Evolutionary conservation across 2,329 filamentous ascomycete genomes (phyloP), one percentile per base, ranked within the genome.

Genomic region (Epichloe sylvatica): DNA sequence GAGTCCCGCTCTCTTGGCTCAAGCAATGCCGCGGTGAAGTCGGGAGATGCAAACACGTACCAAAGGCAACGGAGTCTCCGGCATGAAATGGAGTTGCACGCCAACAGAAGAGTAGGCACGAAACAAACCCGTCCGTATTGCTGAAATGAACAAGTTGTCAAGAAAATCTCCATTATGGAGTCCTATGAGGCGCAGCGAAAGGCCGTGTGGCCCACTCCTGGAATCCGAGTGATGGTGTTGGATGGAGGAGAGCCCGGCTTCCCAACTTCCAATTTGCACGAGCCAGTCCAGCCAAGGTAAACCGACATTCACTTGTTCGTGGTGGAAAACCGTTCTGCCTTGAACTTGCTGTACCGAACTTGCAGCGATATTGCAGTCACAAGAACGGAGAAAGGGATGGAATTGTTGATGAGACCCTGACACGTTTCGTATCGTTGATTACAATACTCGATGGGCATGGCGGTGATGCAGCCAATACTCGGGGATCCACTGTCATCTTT

Each of bases 341-440:
- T 3, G 44, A 34, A 19, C 17, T n/a, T 17, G 41, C 12, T 35
- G 35, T 19, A 30, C 25, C 23, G 7, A 15, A 34, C 25, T 39
- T 34, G 15, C 33, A 34, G 37, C 46, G 46, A 43, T 46, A 46
- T 43, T 46, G 50, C 46, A 45, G 36, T 47, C 25, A 21, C n/a
- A 40, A 34, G 17, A 48, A 37, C 25, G 30, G 45, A 43, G 34
- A 34, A 35, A 37, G 37, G 41, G 40, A 34, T 33, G 34, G 21
- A n/a, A 8, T 45, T 23, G 19, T 25, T 19, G 23, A 25, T 8
- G 23, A 25, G 23, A 25, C 23, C 23, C 23, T 8, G 23, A 25
- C 23, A 25, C 23, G 23, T 25, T 25, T 25, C 23, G 23, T 25
- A 8, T 40, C 40, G 41, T 35, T 39, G 17, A 30, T 36, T 40